These are phyloP conservation scores for Talaromyces atroroseus DNA, from an alignment of 2,329 filamentous ascomycete species.

Conservation along the genomic window DNA sequence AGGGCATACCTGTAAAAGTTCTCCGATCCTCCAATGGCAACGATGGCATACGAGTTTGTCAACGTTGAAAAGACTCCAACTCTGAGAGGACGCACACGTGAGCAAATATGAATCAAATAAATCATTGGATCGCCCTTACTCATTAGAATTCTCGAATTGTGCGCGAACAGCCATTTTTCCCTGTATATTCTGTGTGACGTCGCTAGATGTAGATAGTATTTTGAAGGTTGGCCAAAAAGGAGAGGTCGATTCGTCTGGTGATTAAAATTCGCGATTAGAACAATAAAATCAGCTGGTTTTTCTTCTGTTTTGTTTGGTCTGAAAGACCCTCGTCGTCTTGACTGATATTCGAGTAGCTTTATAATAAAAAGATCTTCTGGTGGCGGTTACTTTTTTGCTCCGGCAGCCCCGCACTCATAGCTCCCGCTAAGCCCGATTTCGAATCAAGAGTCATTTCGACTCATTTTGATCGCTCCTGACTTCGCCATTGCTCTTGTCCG, in stretches of 20 bases:
- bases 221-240: neutral
- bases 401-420: slow-evolving; percentile 1
- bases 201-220: neutral
- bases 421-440: slow-evolving; percentile 2
- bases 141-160: slow-evolving; percentile 48
- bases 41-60: slow-evolving; percentile 94
- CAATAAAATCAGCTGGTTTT: too few relatives aligned
- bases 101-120: too few relatives aligned
- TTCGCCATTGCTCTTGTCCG: too few relatives aligned
- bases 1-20: slow-evolving; percentile 90
- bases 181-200: neutral
- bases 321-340: neutral
- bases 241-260: neutral
- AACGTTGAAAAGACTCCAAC: slow-evolving; percentile 95
- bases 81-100: slow-evolving; percentile 45
- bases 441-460: slow-evolving; percentile 13
- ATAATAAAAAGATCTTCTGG: neutral
- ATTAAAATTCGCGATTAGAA: too few relatives aligned
- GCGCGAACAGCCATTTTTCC: slow-evolving; percentile 44
- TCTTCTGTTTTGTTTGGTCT: too few relatives aligned
- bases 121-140: slow-evolving; percentile 26
- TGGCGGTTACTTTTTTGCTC: slow-evolving; percentile 8
- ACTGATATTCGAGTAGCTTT: neutral
- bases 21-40: slow-evolving; percentile 90
- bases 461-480: neutral